Evolutionary conservation across 331 rosid genomes (phyloP).

Genomic region (Malus hybrid): DNA sequence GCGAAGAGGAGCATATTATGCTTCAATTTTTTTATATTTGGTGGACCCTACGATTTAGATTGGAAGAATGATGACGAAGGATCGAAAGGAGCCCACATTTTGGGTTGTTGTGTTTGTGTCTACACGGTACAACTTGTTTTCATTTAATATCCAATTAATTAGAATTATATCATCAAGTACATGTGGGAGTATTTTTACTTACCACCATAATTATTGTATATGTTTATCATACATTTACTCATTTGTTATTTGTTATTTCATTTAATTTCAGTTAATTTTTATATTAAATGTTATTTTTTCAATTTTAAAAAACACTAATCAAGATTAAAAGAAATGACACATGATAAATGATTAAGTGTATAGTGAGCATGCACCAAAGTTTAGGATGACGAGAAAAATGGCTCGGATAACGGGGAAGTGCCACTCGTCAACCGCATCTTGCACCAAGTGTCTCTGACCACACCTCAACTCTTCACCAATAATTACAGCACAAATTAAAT

Average conservation of each 20-base stretch:
- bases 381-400: no score
- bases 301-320: no score
- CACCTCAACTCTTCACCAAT: constrained; percentile 2
- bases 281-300: no score
- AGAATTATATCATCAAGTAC: no score
- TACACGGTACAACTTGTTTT: background rate
- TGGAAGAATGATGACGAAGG: background rate
- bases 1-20: no score
- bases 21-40: background rate
- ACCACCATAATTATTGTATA: no score
- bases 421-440: constrained; percentile 10
- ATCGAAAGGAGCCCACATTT: background rate
- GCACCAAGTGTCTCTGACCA: constrained; percentile 7
- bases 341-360: no score
- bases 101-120: background rate
- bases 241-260: no score
- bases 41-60: background rate
- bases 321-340: no score
- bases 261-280: no score
- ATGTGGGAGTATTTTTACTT: no score
- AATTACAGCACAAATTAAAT: constrained; percentile 21
- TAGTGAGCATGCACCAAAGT: accelerated
- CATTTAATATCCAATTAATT: background rate
- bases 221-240: no score
- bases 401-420: background rate